A percentile compares a stretch with the other conserved stretches of the same genome.
Conservation (phyloP, 495 filamentous ascomycete genomes). For the Penicillium paxilli region DNA sequence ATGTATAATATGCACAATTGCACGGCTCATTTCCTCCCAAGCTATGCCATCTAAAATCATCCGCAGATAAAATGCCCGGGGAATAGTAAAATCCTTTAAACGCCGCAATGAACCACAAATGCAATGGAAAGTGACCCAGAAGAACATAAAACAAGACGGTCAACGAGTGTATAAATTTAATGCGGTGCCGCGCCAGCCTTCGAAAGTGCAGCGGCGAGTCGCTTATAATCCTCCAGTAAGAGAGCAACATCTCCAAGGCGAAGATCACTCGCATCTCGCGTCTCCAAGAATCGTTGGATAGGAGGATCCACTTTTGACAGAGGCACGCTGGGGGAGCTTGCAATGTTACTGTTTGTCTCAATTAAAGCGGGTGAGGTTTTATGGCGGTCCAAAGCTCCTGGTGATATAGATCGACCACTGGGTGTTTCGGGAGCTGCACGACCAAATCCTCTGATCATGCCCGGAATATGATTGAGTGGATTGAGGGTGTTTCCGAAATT, state of each 20-base stretch:
- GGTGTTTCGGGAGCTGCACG: conserved; percentile 49
- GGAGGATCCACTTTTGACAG: conserved; percentile 63
- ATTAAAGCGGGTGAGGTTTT: conserved; percentile 28
- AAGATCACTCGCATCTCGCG: conserved; percentile 74
- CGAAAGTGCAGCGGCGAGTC: conserved; percentile 56
- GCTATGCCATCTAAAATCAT: conserved; percentile 11
- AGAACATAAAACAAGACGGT: background rate
- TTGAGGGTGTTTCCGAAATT: conserved; percentile 81
- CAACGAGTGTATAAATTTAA: background rate
- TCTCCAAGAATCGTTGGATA: conserved; percentile 77
- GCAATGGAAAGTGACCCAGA: background rate
- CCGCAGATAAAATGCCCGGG: conserved; percentile 12
- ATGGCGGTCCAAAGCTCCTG: conserved; percentile 30
- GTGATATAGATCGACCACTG: conserved; percentile 17
- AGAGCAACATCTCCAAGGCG: conserved; percentile 78
- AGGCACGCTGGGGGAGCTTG: conserved; percentile 16
- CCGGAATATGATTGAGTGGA: conserved; percentile 73
- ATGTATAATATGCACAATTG: conserved; percentile 19
- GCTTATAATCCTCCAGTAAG: conserved; percentile 83
- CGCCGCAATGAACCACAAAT: conserved; percentile 13
- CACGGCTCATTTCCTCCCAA: conserved; percentile 6
- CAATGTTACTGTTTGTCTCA: conserved; percentile 17
- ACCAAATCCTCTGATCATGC: conserved; percentile 78
- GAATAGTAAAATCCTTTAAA: conserved; percentile 12
- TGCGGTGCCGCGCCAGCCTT: conserved; percentile 37